Evolutionary conservation across 2,329 filamentous ascomycete genomes (phyloP), one percentile per base, ranked within the genome.

Genomic region (Passalora sequoiae): DNA sequence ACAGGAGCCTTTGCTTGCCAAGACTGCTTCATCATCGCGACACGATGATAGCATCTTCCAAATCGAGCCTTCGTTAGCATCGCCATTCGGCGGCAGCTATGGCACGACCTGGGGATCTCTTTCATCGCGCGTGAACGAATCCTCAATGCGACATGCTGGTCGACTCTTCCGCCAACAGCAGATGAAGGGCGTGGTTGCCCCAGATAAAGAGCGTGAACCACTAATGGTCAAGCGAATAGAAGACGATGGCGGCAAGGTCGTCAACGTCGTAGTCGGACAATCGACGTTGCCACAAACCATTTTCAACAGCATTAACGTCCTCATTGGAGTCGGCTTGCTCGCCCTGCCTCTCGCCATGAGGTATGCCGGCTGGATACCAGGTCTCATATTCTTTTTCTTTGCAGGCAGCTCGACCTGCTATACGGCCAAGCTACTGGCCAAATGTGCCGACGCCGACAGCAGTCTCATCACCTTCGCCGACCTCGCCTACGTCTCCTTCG

Each of bases 241-340:
- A 62, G 86, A 92, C 52, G 74, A 78, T 57, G 88, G 92, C 54
- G 88, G 92, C 30, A 88, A 84, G 60, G 78, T 91, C 36, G 80
- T 95, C 43, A 78, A 91, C 55, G 78, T 91, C 2, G 82, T 95
- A 2, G 84, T 94, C 49, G 91, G 91, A 28, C 89, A 94, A 69
- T 94, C 88, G n/a, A 98, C 91, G 1, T 74, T 97, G 12, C 89
- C 89, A 0, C 91, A 97, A 69, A 97, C 91, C 5, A 78, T 96
- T 50, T 94, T 97, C 73, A 98, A 98, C 67, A 94, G 88, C 3
- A 91, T 91, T 62, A 95, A 95, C 54, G 87, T 94, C 38, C 71
- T 96, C 46, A 91, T 96, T 49, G 89, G 89, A 12, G 83, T 98
- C 21, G 91, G 91, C 1, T 70, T 98, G 21, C 74, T 98, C 38